Evolutionary conservation across 768 basidiomycete species (phyloP).

Genomic region (Porphyrellus cyaneotinctus): DNA sequence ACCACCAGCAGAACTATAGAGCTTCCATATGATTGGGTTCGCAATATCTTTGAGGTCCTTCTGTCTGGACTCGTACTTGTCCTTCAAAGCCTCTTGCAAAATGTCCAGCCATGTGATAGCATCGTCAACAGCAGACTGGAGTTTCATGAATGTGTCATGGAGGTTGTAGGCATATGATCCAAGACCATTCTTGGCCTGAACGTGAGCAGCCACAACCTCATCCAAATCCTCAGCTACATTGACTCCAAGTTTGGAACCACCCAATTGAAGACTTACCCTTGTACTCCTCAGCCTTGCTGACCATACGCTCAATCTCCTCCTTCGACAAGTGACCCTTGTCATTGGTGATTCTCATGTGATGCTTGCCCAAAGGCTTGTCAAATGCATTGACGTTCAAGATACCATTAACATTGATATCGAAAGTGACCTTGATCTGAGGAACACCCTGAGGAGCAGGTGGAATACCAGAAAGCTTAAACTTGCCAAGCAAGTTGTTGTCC

Average conservation of each 20-base stretch:
- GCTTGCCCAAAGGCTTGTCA: slow-evolving; percentile 97
- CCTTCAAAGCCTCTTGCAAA: slow-evolving; percentile 87
- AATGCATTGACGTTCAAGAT: slow-evolving; percentile 93
- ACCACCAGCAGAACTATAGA: slow-evolving; percentile 57
- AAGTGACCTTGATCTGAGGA: slow-evolving; percentile 96
- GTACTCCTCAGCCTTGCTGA: slow-evolving; percentile 89
- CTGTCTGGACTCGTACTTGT: slow-evolving; percentile 90
- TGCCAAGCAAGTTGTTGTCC: slow-evolving; percentile 98
- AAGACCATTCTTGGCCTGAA: slow-evolving; percentile 83
- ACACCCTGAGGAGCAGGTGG: slow-evolving; percentile 97
- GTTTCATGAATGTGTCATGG: slow-evolving; percentile 79
- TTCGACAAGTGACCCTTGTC: too few species aligned
- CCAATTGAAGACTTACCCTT: slow-evolving; percentile 46
- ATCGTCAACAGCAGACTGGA: slow-evolving; percentile 78
- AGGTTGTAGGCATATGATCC: slow-evolving; percentile 96
- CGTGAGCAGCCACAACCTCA: slow-evolving; percentile 81
- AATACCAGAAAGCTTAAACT: slow-evolving; percentile 96
- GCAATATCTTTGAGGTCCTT: slow-evolving; percentile 91
- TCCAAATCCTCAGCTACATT: slow-evolving; percentile 70
- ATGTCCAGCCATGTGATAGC: slow-evolving; percentile 80
- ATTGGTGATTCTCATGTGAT: slow-evolving; percentile 90
- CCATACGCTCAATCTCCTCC: slow-evolving; percentile 99
- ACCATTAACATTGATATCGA: slow-evolving; percentile 97
- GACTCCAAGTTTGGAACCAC: slow-evolving; percentile 9
- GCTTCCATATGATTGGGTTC: slow-evolving; percentile 68